phyloP scores from a whole-genome alignment of 441 rosid genomes.

The Euphorbia corollata region DNA sequence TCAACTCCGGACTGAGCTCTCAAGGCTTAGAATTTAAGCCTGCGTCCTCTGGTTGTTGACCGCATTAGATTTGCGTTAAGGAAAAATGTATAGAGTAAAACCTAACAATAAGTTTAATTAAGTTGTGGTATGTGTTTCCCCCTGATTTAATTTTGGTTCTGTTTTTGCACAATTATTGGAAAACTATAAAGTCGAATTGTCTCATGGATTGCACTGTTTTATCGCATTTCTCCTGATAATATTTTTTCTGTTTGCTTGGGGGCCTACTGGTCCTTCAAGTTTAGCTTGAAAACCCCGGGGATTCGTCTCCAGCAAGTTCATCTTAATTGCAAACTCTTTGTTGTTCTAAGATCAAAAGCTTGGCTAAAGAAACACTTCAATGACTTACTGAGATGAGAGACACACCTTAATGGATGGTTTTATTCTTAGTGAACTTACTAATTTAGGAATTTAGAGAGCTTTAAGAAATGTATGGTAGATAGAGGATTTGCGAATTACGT shows the following conservation, averaged over 20 bases:
- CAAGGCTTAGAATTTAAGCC: too few species aligned
- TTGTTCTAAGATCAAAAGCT: neutral
- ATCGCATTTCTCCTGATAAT: too few species aligned
- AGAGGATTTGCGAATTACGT: neutral
- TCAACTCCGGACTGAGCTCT: too few species aligned
- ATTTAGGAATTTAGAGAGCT: neutral
- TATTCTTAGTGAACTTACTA: neutral
- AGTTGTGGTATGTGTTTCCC: too few species aligned
- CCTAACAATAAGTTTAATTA: neutral
- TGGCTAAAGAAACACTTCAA: neutral
- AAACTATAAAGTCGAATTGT: too few species aligned
- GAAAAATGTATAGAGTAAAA: too few species aligned
- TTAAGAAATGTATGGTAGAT: neutral
- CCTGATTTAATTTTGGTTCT: too few species aligned
- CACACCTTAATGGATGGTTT: neutral
- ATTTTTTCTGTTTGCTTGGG: neutral
- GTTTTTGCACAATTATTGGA: too few species aligned
- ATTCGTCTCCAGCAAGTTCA: neutral
- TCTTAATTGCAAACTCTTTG: neutral
- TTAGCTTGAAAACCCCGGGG: too few species aligned
- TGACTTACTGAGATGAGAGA: neutral
- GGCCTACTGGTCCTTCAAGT: neutral
- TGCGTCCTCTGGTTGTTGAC: too few species aligned
- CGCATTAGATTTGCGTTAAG: too few species aligned
- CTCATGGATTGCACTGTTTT: too few species aligned